These are phyloP conservation scores for Pleurotus tuoliensis DNA, from an alignment of 768 basidiomycete genomes.

Conservation along the genomic window DNA sequence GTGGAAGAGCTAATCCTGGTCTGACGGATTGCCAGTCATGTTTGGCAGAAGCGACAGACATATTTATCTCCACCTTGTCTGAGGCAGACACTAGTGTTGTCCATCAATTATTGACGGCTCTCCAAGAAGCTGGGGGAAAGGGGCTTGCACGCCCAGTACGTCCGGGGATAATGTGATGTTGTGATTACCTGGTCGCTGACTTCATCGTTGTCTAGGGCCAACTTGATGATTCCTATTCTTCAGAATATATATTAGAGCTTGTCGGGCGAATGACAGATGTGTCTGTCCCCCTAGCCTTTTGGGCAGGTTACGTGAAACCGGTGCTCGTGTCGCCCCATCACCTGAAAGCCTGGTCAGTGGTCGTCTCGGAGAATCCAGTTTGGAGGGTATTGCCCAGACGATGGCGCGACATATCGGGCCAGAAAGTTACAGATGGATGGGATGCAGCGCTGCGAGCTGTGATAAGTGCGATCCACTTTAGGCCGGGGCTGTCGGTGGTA, in stretches of 20 bases:
- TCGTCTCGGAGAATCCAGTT: slow-evolving; percentile 40
- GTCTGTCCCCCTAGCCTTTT: slow-evolving; percentile 55
- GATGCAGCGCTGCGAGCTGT: slow-evolving; percentile 68
- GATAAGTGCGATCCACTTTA: slow-evolving; percentile 59
- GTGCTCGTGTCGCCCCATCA: slow-evolving; percentile 54
- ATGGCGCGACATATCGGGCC: slow-evolving; percentile 74
- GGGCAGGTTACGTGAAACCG: slow-evolving; percentile 58
- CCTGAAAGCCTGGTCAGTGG: slow-evolving; percentile 53
- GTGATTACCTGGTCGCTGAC: background rate
- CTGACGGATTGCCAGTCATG: slow-evolving; percentile 43
- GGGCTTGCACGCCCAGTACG: slow-evolving; percentile 38
- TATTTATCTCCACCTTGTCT: slow-evolving; percentile 23
- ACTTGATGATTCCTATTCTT: slow-evolving; percentile 12
- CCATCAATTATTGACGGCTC: slow-evolving; percentile 30
- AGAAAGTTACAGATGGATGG: slow-evolving; percentile 61
- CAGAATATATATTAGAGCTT: slow-evolving; percentile 23
- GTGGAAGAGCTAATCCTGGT: slow-evolving; percentile 30
- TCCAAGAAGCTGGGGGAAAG: slow-evolving; percentile 30
- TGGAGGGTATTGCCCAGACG: slow-evolving; percentile 60
- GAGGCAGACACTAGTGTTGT: slow-evolving; percentile 25
- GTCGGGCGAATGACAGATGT: slow-evolving; percentile 41
- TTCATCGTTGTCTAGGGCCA: slow-evolving; percentile 12
- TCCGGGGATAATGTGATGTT: slow-evolving; percentile 7
- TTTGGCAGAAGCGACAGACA: slow-evolving; percentile 37
- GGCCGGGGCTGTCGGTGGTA: slow-evolving; percentile 71